A percentile compares a stretch with the other conserved stretches of the same genome.
These are phyloP conservation scores for Chrysosporium keratinophilum DNA, from an alignment of 2,329 filamentous ascomycete species.

Conservation along the genomic window DNA sequence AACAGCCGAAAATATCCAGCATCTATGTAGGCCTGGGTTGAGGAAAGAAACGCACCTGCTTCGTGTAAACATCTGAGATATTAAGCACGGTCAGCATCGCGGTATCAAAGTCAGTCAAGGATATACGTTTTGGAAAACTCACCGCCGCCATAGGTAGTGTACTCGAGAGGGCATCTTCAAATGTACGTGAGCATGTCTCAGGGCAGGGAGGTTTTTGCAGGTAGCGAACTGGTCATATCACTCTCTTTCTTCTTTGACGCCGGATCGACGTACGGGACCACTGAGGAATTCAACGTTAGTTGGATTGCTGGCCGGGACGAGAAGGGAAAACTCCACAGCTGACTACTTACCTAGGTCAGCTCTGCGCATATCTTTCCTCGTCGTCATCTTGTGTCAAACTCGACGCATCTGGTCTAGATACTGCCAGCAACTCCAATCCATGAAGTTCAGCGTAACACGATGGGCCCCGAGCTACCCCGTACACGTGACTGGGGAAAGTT, in stretches of 20 bases:
- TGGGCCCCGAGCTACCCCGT: neutral
- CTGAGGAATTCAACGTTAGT: slow-evolving; percentile 38
- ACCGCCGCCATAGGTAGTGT: slow-evolving; percentile 88
- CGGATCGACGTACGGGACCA: slow-evolving; percentile 79
- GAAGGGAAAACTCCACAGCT: neutral
- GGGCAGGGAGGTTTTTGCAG: slow-evolving; percentile 10
- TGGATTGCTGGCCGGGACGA: slow-evolving; percentile 14
- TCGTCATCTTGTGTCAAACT: slow-evolving; percentile 43
- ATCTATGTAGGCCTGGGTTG: neutral
- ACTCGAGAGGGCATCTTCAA: slow-evolving; percentile 52
- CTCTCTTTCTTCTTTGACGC: slow-evolving; percentile 50
- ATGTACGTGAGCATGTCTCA: neutral
- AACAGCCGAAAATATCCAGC: neutral
- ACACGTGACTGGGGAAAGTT: neutral
- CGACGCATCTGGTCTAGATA: neutral
- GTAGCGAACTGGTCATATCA: slow-evolving; percentile 59
- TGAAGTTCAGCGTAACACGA: too few relatives aligned
- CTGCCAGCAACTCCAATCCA: neutral
- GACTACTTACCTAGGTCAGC: slow-evolving; percentile 55
- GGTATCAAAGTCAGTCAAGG: neutral
- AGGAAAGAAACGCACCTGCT: slow-evolving; percentile 54
- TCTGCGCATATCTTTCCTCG: slow-evolving; percentile 66
- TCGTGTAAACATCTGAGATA: slow-evolving; percentile 67
- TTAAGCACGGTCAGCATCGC: slow-evolving; percentile 12
- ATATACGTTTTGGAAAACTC: slow-evolving; percentile 27